Base-by-base conservation (phyloP, 495 filamentous ascomycete species). In the Trichoderma asperelloides region DNA sequence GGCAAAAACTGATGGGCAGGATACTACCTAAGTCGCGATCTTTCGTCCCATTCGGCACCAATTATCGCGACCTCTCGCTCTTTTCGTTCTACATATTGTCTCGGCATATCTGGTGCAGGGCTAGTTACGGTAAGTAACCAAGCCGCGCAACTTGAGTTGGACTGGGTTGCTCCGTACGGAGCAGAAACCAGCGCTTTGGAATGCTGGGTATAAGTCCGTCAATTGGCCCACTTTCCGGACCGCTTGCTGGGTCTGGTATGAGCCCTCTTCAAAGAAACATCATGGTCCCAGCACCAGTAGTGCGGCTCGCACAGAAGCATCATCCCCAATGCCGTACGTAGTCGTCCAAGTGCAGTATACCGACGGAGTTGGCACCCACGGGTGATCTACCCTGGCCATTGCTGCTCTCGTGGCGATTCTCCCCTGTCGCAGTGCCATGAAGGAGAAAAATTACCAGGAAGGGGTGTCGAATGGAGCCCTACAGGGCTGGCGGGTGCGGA, bases 101-200 rank as follows among this genome's bases (percentile, higher is more conserved):
- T 60, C 55, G 55, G 55, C 55, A 60, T 21, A 27, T 60, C 55
- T 60, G 55, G 27, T 25, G 55, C 55, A 60, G 55, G 55, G 55
- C 55, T 21, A 28, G 25, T 4, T 60, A n/a, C 30, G 12, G 55
- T 21, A 60, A 30, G 55, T 25, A 60, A 27, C 47, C 47, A 28
- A 15, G 55, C 55, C 9, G 15, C 12, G n/a, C 18, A 25, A 33
- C 33, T 37, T 37, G 33, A 37, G 33, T 37, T 37, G 33, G 33
- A 37, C 9, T 16, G 3, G 45, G 9, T 23, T 55, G 49, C 6
- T 60, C 55, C 9, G 55, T 13, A 28, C 23, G 27, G 55, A 28
- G 55, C 15, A 60, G 13, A 28, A 25, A 60, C 55, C 55, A 60
- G 55, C 55, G 55, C 30, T 27, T 60, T 60, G 55, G 55, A 60